These are phyloP conservation scores for Cercospora sp. DNA, from an alignment of 2,329 filamentous ascomycete genomes.

Conservation along the genomic window DNA sequence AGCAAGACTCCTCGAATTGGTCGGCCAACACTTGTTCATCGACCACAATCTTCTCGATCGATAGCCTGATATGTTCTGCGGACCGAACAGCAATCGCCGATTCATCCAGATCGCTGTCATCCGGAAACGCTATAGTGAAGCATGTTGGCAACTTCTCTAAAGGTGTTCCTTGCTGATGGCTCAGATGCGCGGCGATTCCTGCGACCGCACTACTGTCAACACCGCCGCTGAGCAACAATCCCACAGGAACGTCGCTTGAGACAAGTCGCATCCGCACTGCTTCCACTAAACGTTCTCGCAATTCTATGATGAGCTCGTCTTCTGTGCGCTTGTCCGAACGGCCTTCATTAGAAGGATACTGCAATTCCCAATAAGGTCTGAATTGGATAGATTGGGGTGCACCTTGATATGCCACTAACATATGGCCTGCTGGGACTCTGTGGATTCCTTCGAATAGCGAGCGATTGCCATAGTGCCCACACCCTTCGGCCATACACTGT, in stretches of 20 bases:
- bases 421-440: background rate
- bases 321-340: background rate
- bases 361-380: background rate
- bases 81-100: constrained; percentile 49
- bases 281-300: constrained; percentile 54
- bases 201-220: constrained; percentile 59
- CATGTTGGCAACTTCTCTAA: constrained; percentile 38
- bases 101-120: constrained; percentile 53
- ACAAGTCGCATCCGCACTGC: constrained; percentile 55
- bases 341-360: background rate
- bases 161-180: background rate
- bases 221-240: constrained; percentile 58
- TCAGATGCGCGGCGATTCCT: constrained; percentile 46
- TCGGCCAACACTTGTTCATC: background rate
- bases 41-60: constrained; percentile 34
- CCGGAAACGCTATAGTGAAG: constrained; percentile 57
- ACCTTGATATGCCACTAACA: background rate
- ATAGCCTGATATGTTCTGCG: constrained; percentile 50
- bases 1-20: background rate
- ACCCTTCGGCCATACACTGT: background rate
- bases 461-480: background rate
- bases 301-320: constrained; percentile 41
- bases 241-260: constrained; percentile 58
- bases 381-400: background rate
- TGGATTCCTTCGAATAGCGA: background rate